phyloP scores from a whole-genome alignment of 2,329 filamentous ascomycete species.

The Alternaria arborescens region DNA sequence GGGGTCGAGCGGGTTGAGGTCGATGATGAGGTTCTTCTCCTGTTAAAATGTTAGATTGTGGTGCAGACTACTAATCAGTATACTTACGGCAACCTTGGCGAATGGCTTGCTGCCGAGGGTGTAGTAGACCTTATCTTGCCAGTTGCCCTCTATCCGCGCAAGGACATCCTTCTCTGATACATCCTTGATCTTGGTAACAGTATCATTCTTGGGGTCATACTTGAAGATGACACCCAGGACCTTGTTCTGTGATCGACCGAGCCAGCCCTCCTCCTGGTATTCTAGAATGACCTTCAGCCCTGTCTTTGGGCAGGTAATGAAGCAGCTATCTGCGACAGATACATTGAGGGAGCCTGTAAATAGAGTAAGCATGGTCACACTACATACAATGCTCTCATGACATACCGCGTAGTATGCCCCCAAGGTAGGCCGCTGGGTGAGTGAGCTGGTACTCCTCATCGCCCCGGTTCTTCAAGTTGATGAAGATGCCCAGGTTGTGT shows the following conservation, averaged over 20 bases:
- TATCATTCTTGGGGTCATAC: constrained; percentile 87
- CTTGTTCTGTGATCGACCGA: constrained; percentile 89
- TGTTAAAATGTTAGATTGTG: constrained; percentile 26
- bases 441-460: constrained; percentile 95
- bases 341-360: constrained; percentile 76
- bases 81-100: constrained; percentile 64
- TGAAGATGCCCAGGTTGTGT: constrained; percentile 95
- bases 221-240: constrained; percentile 90
- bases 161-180: constrained; percentile 86
- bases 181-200: constrained; percentile 80
- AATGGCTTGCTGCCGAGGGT: constrained; percentile 59
- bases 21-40: constrained; percentile 77
- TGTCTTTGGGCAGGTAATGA: constrained; percentile 88
- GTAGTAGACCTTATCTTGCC: constrained; percentile 77
- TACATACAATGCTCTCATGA: neutral
- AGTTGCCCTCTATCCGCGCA: constrained; percentile 81
- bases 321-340: constrained; percentile 88
- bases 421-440: constrained; percentile 91
- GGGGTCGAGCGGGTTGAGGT: constrained; percentile 83
- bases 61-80: neutral
- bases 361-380: constrained; percentile 15
- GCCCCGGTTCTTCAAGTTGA: constrained; percentile 79
- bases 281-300: constrained; percentile 90
- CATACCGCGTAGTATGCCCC: constrained; percentile 78
- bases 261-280: constrained; percentile 94